Percentiles rank a stretch among this genome's conserved stretches.
Conservation (phyloP, 2,329 filamentous ascomycete genomes). For the Colletotrichum salicis region DNA sequence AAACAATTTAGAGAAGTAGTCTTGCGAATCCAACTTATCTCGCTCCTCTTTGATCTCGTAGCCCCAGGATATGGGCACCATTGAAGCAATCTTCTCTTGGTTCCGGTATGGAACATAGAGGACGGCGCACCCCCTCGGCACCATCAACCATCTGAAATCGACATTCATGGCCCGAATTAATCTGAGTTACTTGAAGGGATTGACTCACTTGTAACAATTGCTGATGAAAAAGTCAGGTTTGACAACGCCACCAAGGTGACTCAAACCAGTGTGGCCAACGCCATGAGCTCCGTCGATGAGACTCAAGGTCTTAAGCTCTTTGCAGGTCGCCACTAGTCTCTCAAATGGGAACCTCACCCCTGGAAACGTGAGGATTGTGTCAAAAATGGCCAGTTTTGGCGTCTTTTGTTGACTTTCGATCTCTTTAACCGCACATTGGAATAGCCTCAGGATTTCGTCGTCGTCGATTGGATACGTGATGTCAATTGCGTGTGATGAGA, state of each 20-base stretch:
- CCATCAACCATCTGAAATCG: background rate
- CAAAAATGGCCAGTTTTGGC: background rate
- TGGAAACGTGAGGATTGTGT: background rate
- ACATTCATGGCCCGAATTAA: background rate
- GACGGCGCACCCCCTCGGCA: background rate
- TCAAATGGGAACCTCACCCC: background rate
- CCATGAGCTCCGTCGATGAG: background rate
- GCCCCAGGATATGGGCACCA: background rate
- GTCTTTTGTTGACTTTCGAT: background rate
- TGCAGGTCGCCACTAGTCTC: background rate
- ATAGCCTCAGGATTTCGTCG: background rate
- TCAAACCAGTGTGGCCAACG: background rate
- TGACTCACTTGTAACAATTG: background rate
- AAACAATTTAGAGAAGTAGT: background rate
- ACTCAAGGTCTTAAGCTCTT: background rate
- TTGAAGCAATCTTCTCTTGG: background rate
- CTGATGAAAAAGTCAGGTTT: background rate
- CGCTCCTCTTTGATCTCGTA: background rate
- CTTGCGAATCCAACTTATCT: background rate
- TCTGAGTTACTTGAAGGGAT: background rate
- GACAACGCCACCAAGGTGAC: background rate
- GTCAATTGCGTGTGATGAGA: background rate
- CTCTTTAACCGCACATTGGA: background rate
- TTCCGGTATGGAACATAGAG: background rate
- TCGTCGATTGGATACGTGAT: background rate